phyloP scores from a whole-genome alignment of 2,329 filamentous ascomycete genomes.

The Aspergillaceae sp. region DNA sequence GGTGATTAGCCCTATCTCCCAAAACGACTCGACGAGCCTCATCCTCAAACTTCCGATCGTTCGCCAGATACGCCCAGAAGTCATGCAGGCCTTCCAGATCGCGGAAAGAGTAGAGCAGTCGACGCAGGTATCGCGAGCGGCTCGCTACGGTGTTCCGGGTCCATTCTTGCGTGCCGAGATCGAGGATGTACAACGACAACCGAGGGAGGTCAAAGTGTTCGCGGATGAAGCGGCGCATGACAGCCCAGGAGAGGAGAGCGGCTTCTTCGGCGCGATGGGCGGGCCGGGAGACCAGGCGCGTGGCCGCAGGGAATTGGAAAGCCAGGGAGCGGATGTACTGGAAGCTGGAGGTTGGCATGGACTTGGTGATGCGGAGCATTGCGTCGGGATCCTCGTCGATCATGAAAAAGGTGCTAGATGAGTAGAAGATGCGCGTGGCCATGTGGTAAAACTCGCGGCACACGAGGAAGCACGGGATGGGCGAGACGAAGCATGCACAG shows the following conservation, averaged over 20 bases:
- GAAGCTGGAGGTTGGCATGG: constrained; percentile 12
- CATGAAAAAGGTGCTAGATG: constrained; percentile 14
- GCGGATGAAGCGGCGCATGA: constrained; percentile 20
- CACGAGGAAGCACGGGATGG: constrained; percentile 17
- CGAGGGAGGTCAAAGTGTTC: constrained; percentile 16
- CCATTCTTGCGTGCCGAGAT: constrained; percentile 4
- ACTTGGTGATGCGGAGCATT: constrained; percentile 13
- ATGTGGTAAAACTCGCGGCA: constrained; percentile 15
- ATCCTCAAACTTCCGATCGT: constrained; percentile 13
- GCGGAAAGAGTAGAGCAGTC: constrained; percentile 11
- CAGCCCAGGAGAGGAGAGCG: constrained; percentile 12
- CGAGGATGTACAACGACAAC: constrained; percentile 14
- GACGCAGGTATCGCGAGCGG: constrained; percentile 12
- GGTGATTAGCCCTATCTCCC: constrained; percentile 1
- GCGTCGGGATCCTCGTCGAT: constrained; percentile 15
- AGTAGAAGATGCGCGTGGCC: constrained; percentile 14
- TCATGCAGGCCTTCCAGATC: constrained; percentile 12
- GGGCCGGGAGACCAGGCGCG: constrained; percentile 4
- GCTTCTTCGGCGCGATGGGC: constrained; percentile 5
- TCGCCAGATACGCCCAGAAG: constrained; percentile 12
- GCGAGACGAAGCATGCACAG: constrained; percentile 16
- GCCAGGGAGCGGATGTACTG: constrained; percentile 13
- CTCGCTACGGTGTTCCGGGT: no score
- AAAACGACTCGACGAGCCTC: constrained; percentile 10
- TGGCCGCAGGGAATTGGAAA: constrained; percentile 13